Conservation (phyloP, 805 yeast species). For the Myxozyma geophila region DNA sequence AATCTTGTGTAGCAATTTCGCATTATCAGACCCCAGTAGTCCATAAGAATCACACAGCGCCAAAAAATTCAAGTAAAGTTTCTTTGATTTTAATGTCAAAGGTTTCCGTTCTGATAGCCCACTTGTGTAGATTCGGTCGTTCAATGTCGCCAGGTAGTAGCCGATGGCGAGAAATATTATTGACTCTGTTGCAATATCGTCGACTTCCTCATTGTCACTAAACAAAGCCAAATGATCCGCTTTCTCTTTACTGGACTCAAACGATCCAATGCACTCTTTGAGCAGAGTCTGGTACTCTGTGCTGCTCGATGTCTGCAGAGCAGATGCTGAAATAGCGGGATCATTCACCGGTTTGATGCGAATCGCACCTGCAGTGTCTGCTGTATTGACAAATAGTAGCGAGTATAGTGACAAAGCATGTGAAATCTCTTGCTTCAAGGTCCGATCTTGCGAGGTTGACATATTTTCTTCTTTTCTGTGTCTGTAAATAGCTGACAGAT, state of each 20-base stretch:
- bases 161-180: slow-evolving; percentile 58
- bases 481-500: too few relatives aligned
- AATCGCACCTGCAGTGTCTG: slow-evolving; percentile 4
- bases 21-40: slow-evolving; percentile 9
- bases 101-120: slow-evolving; percentile 17
- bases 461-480: background rate
- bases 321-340: background rate
- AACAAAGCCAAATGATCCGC: slow-evolving; percentile 58
- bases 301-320: slow-evolving; percentile 13
- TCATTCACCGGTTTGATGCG: background rate
- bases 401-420: slow-evolving; percentile 25
- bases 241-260: slow-evolving; percentile 15
- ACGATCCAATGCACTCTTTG: slow-evolving; percentile 13
- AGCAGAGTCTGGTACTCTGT: slow-evolving; percentile 20
- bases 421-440: slow-evolving; percentile 27
- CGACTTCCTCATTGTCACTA: slow-evolving; percentile 70
- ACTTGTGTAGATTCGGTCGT: slow-evolving; percentile 41
- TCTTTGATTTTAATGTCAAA: slow-evolving; percentile 23
- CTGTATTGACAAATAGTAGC: slow-evolving; percentile 8
- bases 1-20: slow-evolving; percentile 15
- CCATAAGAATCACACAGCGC: slow-evolving; percentile 28
- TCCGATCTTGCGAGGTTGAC: slow-evolving; percentile 9
- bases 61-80: slow-evolving; percentile 24
- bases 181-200: slow-evolving; percentile 68
- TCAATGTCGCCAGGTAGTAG: slow-evolving; percentile 57